phyloP scores from a whole-genome alignment of 768 basidiomycete species.

The Cystobasidium ongulense region DNA sequence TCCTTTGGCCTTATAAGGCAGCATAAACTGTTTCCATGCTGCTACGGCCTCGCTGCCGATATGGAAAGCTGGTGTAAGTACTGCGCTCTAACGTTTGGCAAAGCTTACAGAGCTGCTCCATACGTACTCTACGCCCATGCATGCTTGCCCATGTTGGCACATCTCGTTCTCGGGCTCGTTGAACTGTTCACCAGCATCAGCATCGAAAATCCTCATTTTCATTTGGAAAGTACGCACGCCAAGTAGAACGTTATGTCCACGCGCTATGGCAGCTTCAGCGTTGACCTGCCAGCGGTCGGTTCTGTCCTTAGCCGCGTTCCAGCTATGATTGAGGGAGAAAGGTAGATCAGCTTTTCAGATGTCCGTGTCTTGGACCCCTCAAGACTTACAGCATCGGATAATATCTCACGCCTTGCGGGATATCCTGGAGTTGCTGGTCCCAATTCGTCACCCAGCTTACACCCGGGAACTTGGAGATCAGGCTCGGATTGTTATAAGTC shows the following conservation, averaged over 20 bases:
- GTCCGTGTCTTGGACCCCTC: not conserved
- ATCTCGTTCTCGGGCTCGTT: not conserved
- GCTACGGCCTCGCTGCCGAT: not conserved
- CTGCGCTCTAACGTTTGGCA: too few species aligned
- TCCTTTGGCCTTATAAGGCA: not conserved
- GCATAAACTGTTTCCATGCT: not conserved
- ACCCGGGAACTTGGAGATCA: not conserved
- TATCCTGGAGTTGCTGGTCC: not conserved
- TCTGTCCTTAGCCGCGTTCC: not conserved
- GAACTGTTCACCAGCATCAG: not conserved
- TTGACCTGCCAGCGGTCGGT: not conserved
- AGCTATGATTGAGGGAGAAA: not conserved
- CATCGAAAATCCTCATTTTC: not conserved
- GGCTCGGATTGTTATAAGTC: not conserved
- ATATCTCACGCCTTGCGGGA: not conserved
- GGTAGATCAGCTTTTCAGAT: not conserved
- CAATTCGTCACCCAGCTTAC: not conserved
- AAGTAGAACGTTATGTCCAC: not conserved
- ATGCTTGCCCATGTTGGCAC: not conserved
- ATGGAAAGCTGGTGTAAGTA: not conserved
- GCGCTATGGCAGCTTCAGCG: not conserved
- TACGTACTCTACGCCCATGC: not conserved
- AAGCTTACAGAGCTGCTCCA: not conserved
- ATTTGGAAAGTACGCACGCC: not conserved
- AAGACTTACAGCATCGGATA: conserved; percentile 6